A percentile compares a stretch with the other conserved stretches of the same genome.
Conservation (phyloP, 2,329 filamentous ascomycete species). For the Plenodomus biglobosus region DNA sequence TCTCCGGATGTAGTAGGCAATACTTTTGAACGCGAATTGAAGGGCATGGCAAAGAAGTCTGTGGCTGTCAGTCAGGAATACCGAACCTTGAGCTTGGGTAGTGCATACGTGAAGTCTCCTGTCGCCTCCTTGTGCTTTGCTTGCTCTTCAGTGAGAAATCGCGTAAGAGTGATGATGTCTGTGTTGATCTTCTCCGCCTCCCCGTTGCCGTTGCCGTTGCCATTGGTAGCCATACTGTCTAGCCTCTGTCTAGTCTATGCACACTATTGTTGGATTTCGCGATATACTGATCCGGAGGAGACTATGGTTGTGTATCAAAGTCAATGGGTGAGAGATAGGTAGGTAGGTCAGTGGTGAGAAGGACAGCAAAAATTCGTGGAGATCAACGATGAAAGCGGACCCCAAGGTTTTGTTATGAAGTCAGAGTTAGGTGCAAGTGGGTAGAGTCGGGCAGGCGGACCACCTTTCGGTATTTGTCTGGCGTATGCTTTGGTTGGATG, state of each 20-base stretch:
- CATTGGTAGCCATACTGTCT: constrained; percentile 46
- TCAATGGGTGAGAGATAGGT: neutral
- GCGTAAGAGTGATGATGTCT: constrained; percentile 91
- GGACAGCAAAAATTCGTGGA: neutral
- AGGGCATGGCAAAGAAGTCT: constrained; percentile 96
- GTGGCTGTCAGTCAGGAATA: constrained; percentile 3
- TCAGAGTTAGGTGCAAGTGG: constrained; percentile 39
- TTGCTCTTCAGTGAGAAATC: constrained; percentile 96
- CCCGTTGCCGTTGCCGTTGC: constrained; percentile 49
- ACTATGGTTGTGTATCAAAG: neutral
- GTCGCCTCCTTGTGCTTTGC: constrained; percentile 90
- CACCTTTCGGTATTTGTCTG: constrained; percentile 39
- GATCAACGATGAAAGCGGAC: constrained; percentile 14
- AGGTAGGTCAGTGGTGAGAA: neutral
- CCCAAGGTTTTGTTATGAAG: constrained; percentile 28
- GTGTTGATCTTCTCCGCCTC: constrained; percentile 81
- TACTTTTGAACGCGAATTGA: constrained; percentile 99
- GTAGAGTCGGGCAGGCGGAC: constrained; percentile 44
- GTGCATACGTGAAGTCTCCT: constrained; percentile 90
- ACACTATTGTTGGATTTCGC: neutral
- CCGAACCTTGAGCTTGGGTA: constrained; percentile 11
- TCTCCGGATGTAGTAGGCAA: constrained; percentile 98
- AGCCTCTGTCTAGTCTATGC: neutral
- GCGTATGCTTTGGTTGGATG: constrained; percentile 29
- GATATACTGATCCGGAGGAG: neutral